Percentiles rank a stretch among this genome's conserved stretches.
Conservation (phyloP, 1,139 yeast genomes). For the Scheffersomyces titani region DNA sequence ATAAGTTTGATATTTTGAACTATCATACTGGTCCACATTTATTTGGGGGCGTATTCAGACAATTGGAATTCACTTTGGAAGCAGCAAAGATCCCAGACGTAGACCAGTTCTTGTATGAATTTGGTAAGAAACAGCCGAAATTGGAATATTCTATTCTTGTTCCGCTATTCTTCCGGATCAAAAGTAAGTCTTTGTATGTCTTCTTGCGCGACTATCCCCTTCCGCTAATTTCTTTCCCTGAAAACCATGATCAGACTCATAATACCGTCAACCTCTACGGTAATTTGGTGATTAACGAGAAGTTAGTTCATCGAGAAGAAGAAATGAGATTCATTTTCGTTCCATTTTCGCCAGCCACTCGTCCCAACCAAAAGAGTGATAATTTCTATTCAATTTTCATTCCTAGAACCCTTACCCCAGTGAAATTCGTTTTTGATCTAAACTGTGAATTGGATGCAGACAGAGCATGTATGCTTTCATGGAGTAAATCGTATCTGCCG, state of each 20-base stretch:
- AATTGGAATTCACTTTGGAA: constrained; percentile 33
- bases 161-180: constrained; percentile 35
- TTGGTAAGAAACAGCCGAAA: constrained; percentile 46
- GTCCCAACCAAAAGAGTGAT: constrained; percentile 18
- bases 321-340: constrained; percentile 48
- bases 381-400: constrained; percentile 42
- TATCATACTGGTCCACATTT: constrained; percentile 39
- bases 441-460: constrained; percentile 36
- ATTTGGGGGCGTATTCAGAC: constrained; percentile 30
- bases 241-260: constrained; percentile 21
- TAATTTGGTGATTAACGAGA: constrained; percentile 45
- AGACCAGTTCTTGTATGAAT: constrained; percentile 35
- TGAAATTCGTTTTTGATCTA: constrained; percentile 40
- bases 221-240: constrained; percentile 45
- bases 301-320: constrained; percentile 34
- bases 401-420: constrained; percentile 49
- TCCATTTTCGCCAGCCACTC: constrained; percentile 47
- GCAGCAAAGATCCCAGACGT: constrained; percentile 31
- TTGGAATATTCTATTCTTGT: constrained; percentile 40
- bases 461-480: constrained; percentile 42
- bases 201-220: constrained; percentile 42
- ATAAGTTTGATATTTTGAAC: constrained; percentile 38
- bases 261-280: constrained; percentile 38
- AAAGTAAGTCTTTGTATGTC: constrained; percentile 32
- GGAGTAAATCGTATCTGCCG: constrained; percentile 48